Evolutionary conservation across 768 basidiomycete species (phyloP), one percentile per base, ranked within the genome.

Genomic region (Trametes elegans): DNA sequence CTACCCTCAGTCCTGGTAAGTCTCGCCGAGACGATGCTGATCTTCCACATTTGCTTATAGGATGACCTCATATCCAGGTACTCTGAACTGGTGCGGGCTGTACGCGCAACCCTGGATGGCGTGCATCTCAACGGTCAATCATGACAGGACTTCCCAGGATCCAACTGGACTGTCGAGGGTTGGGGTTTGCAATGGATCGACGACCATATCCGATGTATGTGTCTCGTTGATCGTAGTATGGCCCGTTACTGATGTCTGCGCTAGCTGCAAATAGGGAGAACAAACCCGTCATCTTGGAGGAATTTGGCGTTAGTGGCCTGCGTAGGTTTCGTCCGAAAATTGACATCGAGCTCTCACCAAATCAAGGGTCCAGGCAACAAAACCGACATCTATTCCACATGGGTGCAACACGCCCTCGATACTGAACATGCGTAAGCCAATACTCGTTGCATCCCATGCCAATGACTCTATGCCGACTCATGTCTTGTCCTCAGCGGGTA

Each of bases 331-430:
- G 11, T 9, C 18, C 29, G 11, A 23, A 23, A 3, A 2, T 13
- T n/a, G 3, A 21, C 8, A 11, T 10, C 24, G n/a, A 28, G 32
- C 13, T 23, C 7, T 4, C 9, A 42, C 23, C 4, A 18, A 8
- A 36, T 36, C 40, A 9, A 11, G n/a, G n/a, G n/a, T 27, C 2
- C 41, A 81, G 79, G 71, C 42, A 81, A 82, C 62, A 79, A 81
- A 64, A 74, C 76, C 0, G 60, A 66, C 0, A 74, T 79, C 16
- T 83, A 82, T 59, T 76, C 81, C 14, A 63, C 59, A 0, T 83
- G 82, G 81, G 77, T 82, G 1, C 59, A 74, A 9, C 68, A 67
- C 23, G 79, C 80, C 21, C 62, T 83, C 19, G 71, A 76, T 21
- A 79, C 78, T 1, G 69, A 76, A 16, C 79, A 81, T 68, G 78